Conservation (phyloP, 345 rosid genomes). For the Euphorbia peplus region DNA sequence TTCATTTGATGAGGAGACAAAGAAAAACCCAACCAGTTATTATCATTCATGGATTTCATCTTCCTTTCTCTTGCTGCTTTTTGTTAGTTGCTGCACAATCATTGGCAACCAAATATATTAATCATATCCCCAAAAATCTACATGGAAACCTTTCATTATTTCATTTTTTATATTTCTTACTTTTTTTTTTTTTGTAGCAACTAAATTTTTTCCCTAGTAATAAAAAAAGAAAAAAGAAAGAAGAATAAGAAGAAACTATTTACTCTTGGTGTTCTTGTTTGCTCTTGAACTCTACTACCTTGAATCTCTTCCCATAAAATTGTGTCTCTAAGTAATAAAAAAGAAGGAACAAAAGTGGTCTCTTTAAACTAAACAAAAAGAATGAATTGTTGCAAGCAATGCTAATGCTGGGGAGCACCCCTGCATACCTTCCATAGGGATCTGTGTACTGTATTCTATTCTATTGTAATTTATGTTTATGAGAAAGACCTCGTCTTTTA, state of each 20-base stretch:
- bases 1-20: slow-evolving; percentile 68
- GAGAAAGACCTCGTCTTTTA: slow-evolving; percentile 21
- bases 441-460: slow-evolving; percentile 19
- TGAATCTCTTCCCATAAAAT: slow-evolving; percentile 14
- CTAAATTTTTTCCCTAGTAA: no score
- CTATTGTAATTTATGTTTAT: background rate
- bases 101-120: slow-evolving; percentile 37
- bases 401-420: slow-evolving; percentile 61
- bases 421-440: slow-evolving; percentile 47
- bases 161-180: background rate
- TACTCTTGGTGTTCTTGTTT: no score
- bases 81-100: slow-evolving; percentile 34
- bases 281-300: no score
- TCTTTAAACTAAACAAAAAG: slow-evolving; percentile 55
- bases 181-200: slow-evolving; percentile 21
- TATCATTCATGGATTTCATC: slow-evolving; percentile 49
- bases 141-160: slow-evolving; percentile 18
- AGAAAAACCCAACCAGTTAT: slow-evolving; percentile 69
- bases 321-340: slow-evolving; percentile 17
- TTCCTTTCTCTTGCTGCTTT: slow-evolving; percentile 14
- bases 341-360: slow-evolving; percentile 40
- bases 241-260: no score
- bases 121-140: slow-evolving; percentile 37
- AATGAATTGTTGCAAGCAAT: slow-evolving; percentile 43
- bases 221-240: background rate